Base-by-base conservation (phyloP, 129 eudicot species). In the Tagetes patula region DNA sequence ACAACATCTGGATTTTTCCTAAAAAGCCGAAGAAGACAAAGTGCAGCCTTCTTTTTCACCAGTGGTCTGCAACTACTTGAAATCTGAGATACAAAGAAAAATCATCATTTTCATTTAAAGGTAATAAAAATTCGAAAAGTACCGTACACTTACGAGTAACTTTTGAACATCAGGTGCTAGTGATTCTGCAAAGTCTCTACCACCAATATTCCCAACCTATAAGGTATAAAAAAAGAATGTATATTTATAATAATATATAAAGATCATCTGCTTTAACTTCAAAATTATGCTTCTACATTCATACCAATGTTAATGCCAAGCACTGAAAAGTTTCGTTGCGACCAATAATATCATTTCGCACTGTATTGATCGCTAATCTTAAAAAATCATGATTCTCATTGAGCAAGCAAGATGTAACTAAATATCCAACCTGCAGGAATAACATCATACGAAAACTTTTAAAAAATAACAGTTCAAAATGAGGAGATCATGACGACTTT, bases 151-250 rank as follows among this genome's bases (percentile, higher is more conserved):
- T 86, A 94, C 99, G 66, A 94, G 99, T 82, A 94, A 79, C 78
- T 88, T 94, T 77, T 94, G 97, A 64, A 90, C 99, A 83, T 94
- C 99, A 69, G 99, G 97, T 34, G 99, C 99, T 62, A 94, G 85
- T 46, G 99, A 90, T 74, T 94, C 97, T 67, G 99, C 97, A 72
- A 94, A 94, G 54, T 94, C 99, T 82, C 96, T 82, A 65, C 99
- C 99, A 71, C 99, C 99, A 70, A 90, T 90, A 77, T 94, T 94
- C 40, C 99, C 99, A 79, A 88, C 99, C 99, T 94, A 87, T 72
- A 59, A 56, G 63, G 58, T 34, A 45, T 42, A 49, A 42, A 69
- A 31, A 50, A 48, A 48, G 55, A 9, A 41, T 42, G 46, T 54
- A 63, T 55, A 54, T 7, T 52, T 13, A 31, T 20, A 60, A 12